Conservation (phyloP, 2,329 filamentous ascomycete genomes). For the Aspergillus costaricaensis region DNA sequence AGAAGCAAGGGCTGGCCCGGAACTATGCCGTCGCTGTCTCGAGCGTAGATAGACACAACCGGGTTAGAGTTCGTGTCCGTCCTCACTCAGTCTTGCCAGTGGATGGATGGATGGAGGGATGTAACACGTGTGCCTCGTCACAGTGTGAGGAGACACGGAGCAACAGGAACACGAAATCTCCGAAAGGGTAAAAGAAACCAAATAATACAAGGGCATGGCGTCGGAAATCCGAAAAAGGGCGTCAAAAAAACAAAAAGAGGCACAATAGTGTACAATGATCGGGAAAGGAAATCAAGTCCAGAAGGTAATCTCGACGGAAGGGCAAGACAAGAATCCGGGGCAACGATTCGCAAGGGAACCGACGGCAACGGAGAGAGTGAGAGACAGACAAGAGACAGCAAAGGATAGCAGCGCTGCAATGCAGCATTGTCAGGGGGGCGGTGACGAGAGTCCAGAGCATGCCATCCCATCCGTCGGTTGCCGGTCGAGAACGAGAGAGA, state of each 20-base stretch:
- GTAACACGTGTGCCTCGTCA: constrained; percentile 4
- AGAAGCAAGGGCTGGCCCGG: not conserved
- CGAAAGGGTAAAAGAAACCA: constrained; percentile 1
- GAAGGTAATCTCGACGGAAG: not conserved
- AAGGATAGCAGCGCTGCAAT: not conserved
- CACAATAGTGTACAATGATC: not conserved
- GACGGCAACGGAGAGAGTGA: not conserved
- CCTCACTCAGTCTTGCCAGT: not conserved
- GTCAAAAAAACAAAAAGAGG: not conserved
- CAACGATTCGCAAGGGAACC: constrained; percentile 4
- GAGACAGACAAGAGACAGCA: not conserved
- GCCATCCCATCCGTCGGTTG: constrained; percentile 9
- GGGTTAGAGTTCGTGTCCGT: constrained; percentile 2
- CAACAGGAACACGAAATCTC: constrained; percentile 3
- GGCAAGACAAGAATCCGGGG: not conserved
- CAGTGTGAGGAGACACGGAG: constrained; percentile 1
- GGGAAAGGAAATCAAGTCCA: not conserved
- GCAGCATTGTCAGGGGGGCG: constrained; percentile 6
- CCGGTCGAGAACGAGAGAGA: constrained; percentile 19
- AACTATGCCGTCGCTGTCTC: not conserved
- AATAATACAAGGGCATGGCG: constrained; percentile 1
- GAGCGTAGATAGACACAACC: not conserved
- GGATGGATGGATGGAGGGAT: not conserved
- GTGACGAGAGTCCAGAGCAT: constrained; percentile 13
- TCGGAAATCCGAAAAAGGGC: not conserved